Conservation (phyloP, 1,139 yeast species). For the Hemisphaericaspora lyxosophila region DNA sequence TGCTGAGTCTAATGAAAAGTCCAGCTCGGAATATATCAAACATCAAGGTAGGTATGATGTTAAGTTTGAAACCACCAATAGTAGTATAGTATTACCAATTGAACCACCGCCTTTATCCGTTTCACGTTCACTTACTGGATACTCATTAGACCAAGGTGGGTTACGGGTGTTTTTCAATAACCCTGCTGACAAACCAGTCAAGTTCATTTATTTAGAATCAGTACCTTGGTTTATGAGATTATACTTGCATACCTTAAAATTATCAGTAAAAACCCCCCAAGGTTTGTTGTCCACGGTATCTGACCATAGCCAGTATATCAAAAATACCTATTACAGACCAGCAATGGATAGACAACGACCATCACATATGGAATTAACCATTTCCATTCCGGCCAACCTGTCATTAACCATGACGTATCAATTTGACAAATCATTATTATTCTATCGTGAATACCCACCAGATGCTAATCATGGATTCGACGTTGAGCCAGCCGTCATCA, state of each 20-base stretch:
- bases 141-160: constrained; percentile 90
- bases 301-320: constrained; percentile 28
- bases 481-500: constrained; percentile 82
- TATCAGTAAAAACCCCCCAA: constrained; percentile 17
- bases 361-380: constrained; percentile 71
- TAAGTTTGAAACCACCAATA: constrained; percentile 23
- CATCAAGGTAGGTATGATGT: constrained; percentile 39
- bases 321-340: constrained; percentile 64
- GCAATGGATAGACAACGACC: constrained; percentile 82
- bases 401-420: constrained; percentile 67
- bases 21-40: constrained; percentile 25
- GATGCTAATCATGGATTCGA: constrained; percentile 99
- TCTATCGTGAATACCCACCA: constrained; percentile 93
- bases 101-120: constrained; percentile 66
- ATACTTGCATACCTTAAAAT: constrained; percentile 66
- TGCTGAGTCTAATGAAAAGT: constrained; percentile 14
- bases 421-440: constrained; percentile 82
- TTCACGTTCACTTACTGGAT: constrained; percentile 87
- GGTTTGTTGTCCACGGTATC: constrained; percentile 17
- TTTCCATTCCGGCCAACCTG: constrained; percentile 64
- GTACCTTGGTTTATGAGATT: constrained; percentile 93
- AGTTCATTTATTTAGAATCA: constrained; percentile 70
- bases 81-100: constrained; percentile 22
- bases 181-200: constrained; percentile 49
- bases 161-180: constrained; percentile 75